Conservation (phyloP, 169 alveolate species). For the Haemoproteus tartakovskyi region DNA sequence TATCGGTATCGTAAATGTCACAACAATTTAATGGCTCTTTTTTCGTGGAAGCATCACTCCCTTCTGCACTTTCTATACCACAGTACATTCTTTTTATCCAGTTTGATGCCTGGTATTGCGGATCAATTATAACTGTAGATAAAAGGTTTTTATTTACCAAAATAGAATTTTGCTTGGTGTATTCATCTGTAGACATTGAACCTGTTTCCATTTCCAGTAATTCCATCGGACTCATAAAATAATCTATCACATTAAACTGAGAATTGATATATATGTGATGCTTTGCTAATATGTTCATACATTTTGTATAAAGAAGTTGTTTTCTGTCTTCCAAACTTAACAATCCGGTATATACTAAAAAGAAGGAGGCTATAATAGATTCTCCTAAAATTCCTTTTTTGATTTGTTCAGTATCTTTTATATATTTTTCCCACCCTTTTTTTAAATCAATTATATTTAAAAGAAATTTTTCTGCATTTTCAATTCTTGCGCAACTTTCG, state of each 20-base stretch:
- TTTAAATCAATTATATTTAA: slow-evolving; percentile 50
- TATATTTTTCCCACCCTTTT: slow-evolving; percentile 65
- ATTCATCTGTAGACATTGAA: slow-evolving; percentile 47
- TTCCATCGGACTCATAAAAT: slow-evolving; percentile 61
- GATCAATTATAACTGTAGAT: slow-evolving; percentile 49
- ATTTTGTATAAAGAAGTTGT: slow-evolving; percentile 24
- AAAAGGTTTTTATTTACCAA: slow-evolving; percentile 51
- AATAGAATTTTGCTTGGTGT: slow-evolving; percentile 56
- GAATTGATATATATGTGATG: slow-evolving; percentile 37
- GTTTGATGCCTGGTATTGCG: slow-evolving; percentile 40
- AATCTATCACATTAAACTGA: slow-evolving; percentile 60
- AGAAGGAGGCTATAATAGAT: slow-evolving; percentile 51
- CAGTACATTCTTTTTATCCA: slow-evolving; percentile 59
- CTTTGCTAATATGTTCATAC: slow-evolving; percentile 19
- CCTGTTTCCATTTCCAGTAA: slow-evolving; percentile 33
- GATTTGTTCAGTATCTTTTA: slow-evolving; percentile 60
- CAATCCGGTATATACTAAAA: slow-evolving; percentile 62
- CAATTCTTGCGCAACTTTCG: slow-evolving; percentile 49
- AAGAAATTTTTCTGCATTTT: slow-evolving; percentile 59
- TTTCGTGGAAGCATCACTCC: too few relatives aligned
- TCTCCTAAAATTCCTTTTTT: slow-evolving; percentile 56
- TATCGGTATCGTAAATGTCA: slow-evolving; percentile 16
- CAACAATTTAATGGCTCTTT: slow-evolving; percentile 1
- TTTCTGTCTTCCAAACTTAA: slow-evolving; percentile 64
- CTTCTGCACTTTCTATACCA: too few relatives aligned